Evolutionary conservation across 2,329 filamentous ascomycete genomes (phyloP), one percentile per base, ranked within the genome.

Genomic region (Magnaporthiopsis incrustans): DNA sequence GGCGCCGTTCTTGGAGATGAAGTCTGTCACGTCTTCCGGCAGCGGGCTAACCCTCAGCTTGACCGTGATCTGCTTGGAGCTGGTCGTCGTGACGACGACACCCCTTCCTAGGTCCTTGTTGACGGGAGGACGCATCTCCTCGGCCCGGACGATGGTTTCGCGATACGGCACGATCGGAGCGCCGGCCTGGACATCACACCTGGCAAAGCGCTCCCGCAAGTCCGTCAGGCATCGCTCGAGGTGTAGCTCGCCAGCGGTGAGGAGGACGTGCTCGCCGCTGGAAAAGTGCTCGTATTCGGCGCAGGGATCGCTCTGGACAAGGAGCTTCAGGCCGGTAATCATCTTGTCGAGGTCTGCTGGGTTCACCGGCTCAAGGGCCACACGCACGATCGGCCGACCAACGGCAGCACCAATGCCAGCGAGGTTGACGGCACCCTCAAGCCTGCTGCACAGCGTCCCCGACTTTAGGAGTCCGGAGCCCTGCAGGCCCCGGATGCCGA

Each of bases 131-230:
- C 92, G 88, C 95, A 99, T 99, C 75, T 99, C 95, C 53, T 92
- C 86, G 0, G 89, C 90, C 32, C 86, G 84, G 57, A 97, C 88
- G 65, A 96, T 97, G 0, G 92, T 95, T 77, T 99, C 95, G 64
- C 93, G 85, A 75, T 97, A 99, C 0, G 95, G 95, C 18, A 99
- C 95, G 66, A 99, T 98, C 1, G 95, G 91, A 58, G 91, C 91
- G 64, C 95, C 93, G 33, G 91, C 91, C 72, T 98, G 94, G 63
- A 99, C 93, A 69, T 98, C 94, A 73, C 96, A 98, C 67, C 87
- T 89, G 7, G 95, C 94, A 73, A 97, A 99, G 6, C 95, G 84
- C 73, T 99, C 95, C 67, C 92, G 85, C 32, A 99, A 81, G 78
- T 99, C 95, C 63, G 95, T 97, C 65, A 99, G 76, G 73, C 95